Conservation (phyloP, 2,329 filamentous ascomycete genomes). For the Dichotomopilus funicola region DNA sequence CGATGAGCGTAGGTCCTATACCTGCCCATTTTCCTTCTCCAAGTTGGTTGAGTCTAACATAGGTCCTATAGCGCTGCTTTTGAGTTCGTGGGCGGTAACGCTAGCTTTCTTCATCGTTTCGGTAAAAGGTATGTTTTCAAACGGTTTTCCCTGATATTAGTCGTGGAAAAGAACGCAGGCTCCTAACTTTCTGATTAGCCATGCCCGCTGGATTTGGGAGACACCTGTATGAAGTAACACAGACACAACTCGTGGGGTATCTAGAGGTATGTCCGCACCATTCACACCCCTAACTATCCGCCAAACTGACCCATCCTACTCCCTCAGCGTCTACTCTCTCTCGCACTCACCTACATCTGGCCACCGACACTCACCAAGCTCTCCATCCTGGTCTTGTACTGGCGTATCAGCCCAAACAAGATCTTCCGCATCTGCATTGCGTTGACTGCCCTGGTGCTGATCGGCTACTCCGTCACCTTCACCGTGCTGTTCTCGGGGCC, state of each 20-base stretch:
- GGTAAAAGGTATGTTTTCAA: not conserved
- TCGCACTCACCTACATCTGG: slow-evolving; percentile 4
- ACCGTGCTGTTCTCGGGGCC: slow-evolving; percentile 22
- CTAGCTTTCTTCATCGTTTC: slow-evolving; percentile 3
- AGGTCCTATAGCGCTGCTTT: not conserved
- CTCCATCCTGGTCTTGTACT: slow-evolving; percentile 2
- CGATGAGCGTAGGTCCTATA: not conserved
- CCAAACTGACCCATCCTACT: not conserved
- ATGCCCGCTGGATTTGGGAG: slow-evolving; percentile 2
- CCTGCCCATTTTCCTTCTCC: not conserved
- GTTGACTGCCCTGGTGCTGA: not conserved
- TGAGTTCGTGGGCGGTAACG: not conserved
- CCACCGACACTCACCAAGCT: slow-evolving; percentile 4
- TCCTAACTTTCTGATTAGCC: not conserved
- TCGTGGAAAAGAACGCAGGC: too few relatives aligned
- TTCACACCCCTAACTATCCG: not conserved
- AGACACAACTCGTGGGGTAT: not conserved
- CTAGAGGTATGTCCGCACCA: not conserved
- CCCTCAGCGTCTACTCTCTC: not conserved
- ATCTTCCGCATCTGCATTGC: not conserved
- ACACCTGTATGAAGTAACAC: slow-evolving; percentile 3
- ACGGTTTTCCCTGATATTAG: not conserved
- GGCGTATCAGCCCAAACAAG: slow-evolving; percentile 2
- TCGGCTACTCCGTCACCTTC: slow-evolving; percentile 22
- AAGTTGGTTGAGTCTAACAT: not conserved